These are phyloP conservation scores for Extremus antarcticus DNA, from an alignment of 495 filamentous ascomycete species.

Conservation along the genomic window DNA sequence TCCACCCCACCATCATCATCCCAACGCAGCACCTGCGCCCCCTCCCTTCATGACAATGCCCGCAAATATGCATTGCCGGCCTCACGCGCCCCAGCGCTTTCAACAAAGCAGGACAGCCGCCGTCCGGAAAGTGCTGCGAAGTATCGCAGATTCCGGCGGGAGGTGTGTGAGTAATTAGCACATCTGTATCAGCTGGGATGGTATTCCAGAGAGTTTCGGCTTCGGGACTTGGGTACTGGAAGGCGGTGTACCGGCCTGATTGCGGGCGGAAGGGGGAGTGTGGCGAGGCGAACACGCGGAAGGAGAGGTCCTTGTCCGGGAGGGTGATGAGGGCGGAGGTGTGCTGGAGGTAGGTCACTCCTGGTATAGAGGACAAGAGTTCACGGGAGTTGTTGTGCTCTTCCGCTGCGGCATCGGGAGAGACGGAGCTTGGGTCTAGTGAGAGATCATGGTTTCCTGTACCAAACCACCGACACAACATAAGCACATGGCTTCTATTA, in stretches of 20 bases:
- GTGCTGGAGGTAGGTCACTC: slow-evolving; percentile 58
- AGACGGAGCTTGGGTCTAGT: slow-evolving; percentile 40
- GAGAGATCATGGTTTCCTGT: slow-evolving; percentile 74
- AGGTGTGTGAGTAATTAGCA: slow-evolving; percentile 32
- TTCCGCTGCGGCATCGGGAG: slow-evolving; percentile 31
- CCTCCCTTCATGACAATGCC: slow-evolving; percentile 30
- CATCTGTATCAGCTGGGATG: slow-evolving; percentile 27
- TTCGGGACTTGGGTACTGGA: slow-evolving; percentile 46
- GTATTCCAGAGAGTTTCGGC: slow-evolving; percentile 40
- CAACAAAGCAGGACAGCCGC: slow-evolving; percentile 26
- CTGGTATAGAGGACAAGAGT: slow-evolving; percentile 42
- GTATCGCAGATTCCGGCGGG: slow-evolving; percentile 25
- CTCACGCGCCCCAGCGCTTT: slow-evolving; percentile 21
- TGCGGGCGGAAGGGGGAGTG: slow-evolving; percentile 42
- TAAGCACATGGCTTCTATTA: neutral
- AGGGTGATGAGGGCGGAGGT: slow-evolving; percentile 48
- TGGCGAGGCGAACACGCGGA: slow-evolving; percentile 70
- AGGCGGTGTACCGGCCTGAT: slow-evolving; percentile 48
- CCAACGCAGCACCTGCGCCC: slow-evolving; percentile 49
- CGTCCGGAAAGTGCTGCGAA: slow-evolving; percentile 3
- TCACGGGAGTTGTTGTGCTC: slow-evolving; percentile 44
- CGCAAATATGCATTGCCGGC: slow-evolving; percentile 29
- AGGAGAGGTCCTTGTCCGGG: slow-evolving; percentile 41
- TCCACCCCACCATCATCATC: slow-evolving; percentile 18
- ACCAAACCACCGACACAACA: neutral